These are phyloP conservation scores for Ciborinia camelliae DNA, from an alignment of 2,329 filamentous ascomycete species.

Conservation along the genomic window DNA sequence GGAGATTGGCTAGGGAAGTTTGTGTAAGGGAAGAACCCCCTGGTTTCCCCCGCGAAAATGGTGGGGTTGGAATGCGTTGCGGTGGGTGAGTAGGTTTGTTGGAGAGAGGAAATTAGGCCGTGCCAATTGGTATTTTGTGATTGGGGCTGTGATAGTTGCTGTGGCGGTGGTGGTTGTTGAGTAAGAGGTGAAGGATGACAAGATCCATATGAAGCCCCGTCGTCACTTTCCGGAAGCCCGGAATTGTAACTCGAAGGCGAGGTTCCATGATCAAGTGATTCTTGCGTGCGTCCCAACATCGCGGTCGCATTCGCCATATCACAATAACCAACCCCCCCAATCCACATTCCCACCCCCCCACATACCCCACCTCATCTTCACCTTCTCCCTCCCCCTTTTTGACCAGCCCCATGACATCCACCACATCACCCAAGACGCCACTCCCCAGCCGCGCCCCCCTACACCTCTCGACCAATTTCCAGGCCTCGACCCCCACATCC, in stretches of 20 bases:
- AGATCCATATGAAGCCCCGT: background rate
- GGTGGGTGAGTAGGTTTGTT: background rate
- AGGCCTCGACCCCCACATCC: background rate
- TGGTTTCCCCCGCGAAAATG: too few species aligned
- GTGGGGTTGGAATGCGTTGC: too few species aligned
- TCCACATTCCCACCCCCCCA: too few species aligned
- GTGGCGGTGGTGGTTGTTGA: background rate
- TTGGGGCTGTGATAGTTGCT: background rate
- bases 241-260: background rate
- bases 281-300: too few species aligned
- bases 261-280: background rate
- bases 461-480: constrained; percentile 2
- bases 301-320: background rate
- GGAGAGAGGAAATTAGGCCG: background rate
- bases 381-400: too few species aligned
- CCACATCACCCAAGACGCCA: background rate
- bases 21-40: too few species aligned
- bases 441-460: constrained; percentile 2
- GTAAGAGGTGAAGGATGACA: background rate
- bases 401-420: too few species aligned
- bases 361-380: background rate
- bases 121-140: background rate
- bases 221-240: background rate
- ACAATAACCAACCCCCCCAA: too few species aligned
- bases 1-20: too few species aligned